Base-by-base conservation (phyloP, 202 grass and related monocot species). In the Panicum hallii region DNA sequence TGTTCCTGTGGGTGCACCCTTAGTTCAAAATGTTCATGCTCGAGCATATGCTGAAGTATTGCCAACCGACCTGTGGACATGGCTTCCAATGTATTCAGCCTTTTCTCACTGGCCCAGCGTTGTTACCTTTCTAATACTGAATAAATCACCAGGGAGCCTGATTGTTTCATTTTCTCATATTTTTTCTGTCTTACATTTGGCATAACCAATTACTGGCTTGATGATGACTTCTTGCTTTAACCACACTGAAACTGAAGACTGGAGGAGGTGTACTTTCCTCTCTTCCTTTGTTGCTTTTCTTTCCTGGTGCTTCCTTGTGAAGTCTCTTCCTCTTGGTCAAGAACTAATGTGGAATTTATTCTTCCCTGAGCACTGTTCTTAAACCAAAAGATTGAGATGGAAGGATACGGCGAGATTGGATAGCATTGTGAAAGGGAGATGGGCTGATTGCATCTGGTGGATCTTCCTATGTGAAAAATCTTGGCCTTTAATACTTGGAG, bases 141-240 rank as follows among this genome's bases (percentile, higher is more conserved):
- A 11, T 6, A 10, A 40, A 56, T 22, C 32, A 19, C 40, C 41
- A 10, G 2, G 28, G 30, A 41, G 19, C 50, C 16, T 4, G 30
- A 36, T 67, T 41, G 5, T 71, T 15, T 45, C 9, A 22, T 73
- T 50, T 52, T 72, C 26, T 5, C 7, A 0, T 7, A 26, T 1
- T 78, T 11, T 56, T 22, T 3, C 14, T 28, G 44, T 17, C 7
- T 43, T 38, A 41, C 7, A 56, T 52, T 64, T 55, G 32, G 4
- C 16, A 76, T 22, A 36, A 48, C 2, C 1, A 50, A 36, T 45
- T 78, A 32, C 70, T 72, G 62, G 87, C 80, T 90, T 77, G 48
- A 90, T 90, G 80, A 92, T 74, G 87, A 84, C 20, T 85, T 74
- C 22, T 74, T 90, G 77, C 84, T 91, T 93, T 95, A 91, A 93